Evolutionary conservation across 2,329 filamentous ascomycete genomes (phyloP).

Genomic region (Cyclaneusma minus): DNA sequence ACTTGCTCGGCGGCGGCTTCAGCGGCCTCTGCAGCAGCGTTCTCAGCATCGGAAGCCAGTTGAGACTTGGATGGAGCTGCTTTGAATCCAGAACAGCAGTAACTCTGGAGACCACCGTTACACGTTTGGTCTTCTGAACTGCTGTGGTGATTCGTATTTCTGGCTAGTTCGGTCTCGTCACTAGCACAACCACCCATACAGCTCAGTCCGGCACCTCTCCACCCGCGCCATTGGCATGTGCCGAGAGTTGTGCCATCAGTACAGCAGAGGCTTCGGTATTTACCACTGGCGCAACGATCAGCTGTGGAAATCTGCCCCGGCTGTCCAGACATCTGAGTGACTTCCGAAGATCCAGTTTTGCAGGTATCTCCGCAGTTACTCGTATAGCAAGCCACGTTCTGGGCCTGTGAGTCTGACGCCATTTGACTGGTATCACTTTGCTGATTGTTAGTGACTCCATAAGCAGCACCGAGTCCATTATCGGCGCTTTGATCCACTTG

Average conservation of each 20-base stretch:
- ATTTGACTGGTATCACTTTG: conserved; percentile 10
- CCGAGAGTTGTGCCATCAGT: conserved; percentile 11
- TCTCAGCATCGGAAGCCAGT: conserved; percentile 10
- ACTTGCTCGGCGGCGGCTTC: conserved; percentile 14
- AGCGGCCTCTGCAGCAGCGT: conserved; percentile 14
- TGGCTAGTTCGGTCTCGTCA: conserved; percentile 16
- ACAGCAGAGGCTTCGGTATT: conserved; percentile 17
- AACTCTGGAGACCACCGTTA: conserved; percentile 16
- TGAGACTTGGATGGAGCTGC: conserved; percentile 9
- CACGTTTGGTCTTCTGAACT: conserved; percentile 17
- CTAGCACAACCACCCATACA: conserved; percentile 17
- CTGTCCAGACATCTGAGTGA: conserved; percentile 17
- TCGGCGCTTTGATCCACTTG: conserved; percentile 2
- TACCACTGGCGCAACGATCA: conserved; percentile 11
- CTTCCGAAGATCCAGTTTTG: conserved; percentile 13
- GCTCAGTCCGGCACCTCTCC: conserved; percentile 15
- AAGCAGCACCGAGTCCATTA: not conserved
- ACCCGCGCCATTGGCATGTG: conserved; percentile 16
- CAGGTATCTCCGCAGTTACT: conserved; percentile 15
- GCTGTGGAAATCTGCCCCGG: conserved; percentile 12
- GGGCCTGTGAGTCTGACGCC: conserved; percentile 5
- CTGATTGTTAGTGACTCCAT: conserved; percentile 4
- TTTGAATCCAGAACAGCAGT: conserved; percentile 18
- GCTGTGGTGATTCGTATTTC: conserved; percentile 16
- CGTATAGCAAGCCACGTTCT: conserved; percentile 10